A percentile compares a stretch with the other conserved stretches of the same genome.
Evolutionary conservation across 257 asterid genomes (phyloP).

Genomic region (Solanum arcanum): DNA sequence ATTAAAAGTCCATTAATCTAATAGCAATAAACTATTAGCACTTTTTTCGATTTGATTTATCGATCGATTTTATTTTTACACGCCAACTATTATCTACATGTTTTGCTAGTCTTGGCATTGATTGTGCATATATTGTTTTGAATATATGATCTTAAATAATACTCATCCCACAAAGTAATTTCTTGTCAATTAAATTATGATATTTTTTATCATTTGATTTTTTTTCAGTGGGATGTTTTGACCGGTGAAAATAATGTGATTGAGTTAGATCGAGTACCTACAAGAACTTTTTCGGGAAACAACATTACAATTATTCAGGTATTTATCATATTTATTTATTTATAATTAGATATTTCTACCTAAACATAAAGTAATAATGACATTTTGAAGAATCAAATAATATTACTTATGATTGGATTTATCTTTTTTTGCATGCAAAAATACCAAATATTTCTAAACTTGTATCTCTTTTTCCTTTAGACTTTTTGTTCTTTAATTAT

Average conservation of each 20-base stretch:
- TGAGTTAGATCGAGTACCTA: constrained; percentile 37
- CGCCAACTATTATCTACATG: not conserved
- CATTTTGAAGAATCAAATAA: too few relatives aligned
- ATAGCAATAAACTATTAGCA: not conserved
- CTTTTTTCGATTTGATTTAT: not conserved
- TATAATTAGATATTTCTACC: not conserved
- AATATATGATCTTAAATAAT: too few relatives aligned
- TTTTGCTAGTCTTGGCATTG: too few relatives aligned
- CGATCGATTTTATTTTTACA: not conserved
- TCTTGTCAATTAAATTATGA: not conserved
- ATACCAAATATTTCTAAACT: too few relatives aligned
- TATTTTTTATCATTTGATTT: not conserved
- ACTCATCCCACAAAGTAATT: too few relatives aligned
- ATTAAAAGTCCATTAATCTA: not conserved
- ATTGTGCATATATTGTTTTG: too few relatives aligned
- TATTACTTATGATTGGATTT: too few relatives aligned
- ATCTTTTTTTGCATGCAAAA: too few relatives aligned
- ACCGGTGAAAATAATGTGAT: constrained; percentile 28
- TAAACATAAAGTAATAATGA: too few relatives aligned
- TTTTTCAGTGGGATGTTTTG: constrained; percentile 52
- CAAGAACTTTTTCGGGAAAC: constrained; percentile 45
- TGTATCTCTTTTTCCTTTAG: too few relatives aligned
- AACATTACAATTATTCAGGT: constrained; percentile 53
- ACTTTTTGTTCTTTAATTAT: too few relatives aligned
- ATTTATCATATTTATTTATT: not conserved